Evolutionary conservation across 2,329 filamentous ascomycete genomes (phyloP).

Genomic region (Trichoderma simmonsii): DNA sequence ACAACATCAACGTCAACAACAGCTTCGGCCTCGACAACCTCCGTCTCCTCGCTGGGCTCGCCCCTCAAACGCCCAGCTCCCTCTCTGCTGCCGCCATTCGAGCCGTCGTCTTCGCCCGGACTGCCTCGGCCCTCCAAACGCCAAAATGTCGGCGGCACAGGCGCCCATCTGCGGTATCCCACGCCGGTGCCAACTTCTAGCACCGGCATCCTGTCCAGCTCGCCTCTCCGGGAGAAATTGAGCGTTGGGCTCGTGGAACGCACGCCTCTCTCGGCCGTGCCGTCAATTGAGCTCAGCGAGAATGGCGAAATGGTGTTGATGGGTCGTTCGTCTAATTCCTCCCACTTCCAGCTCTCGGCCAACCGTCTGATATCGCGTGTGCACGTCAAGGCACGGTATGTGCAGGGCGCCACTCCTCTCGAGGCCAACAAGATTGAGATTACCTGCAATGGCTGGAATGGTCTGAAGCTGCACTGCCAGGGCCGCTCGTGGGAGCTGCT

Average conservation of each 20-base stretch:
- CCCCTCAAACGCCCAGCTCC: conserved; percentile 59
- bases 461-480: conserved; percentile 86
- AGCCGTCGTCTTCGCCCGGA: conserved; percentile 74
- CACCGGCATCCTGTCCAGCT: conserved; percentile 85
- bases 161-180: conserved; percentile 69
- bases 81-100: conserved; percentile 73
- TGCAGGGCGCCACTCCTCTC: conserved; percentile 63
- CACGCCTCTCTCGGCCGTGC: conserved; percentile 76
- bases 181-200: conserved; percentile 93
- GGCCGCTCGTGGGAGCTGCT: conserved; percentile 79
- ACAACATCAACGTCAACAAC: neutral
- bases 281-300: conserved; percentile 74
- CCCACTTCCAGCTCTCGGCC: conserved; percentile 89
- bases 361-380: conserved; percentile 92
- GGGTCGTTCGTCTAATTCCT: conserved; percentile 91
- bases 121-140: conserved; percentile 69
- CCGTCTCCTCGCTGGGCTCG: conserved; percentile 34
- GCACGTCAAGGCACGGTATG: conserved; percentile 84
- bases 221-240: conserved; percentile 60
- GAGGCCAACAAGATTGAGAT: conserved; percentile 80
- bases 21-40: neutral
- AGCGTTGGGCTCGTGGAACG: conserved; percentile 70
- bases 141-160: conserved; percentile 48
- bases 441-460: conserved; percentile 93
- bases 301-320: conserved; percentile 81